Evolutionary conservation across 2,329 filamentous ascomycete genomes (phyloP), one percentile per base, ranked within the genome.

Genomic region (Blumeria hordei): DNA sequence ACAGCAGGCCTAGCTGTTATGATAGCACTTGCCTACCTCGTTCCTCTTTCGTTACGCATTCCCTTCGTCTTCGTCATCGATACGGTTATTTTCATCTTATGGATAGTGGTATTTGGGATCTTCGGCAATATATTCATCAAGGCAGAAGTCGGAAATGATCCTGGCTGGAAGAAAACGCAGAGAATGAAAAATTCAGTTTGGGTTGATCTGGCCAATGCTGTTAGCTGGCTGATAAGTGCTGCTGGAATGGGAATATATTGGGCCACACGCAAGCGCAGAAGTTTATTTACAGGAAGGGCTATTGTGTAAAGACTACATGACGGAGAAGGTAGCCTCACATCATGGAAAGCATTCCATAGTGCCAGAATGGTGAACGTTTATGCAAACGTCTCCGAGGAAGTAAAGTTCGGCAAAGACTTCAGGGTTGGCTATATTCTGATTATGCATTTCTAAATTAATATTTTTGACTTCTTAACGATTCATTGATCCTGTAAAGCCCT

Each of bases 101-200:
- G 85, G 81, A 78, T 87, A 57, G 77, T 80, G 1, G 72, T 92
- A 6, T 94, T 94, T 66, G 88, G 86, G 16, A 70, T 92, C 57
- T 94, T 94, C 65, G 88, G 81, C 55, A 79, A 75, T 62, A 69
- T 90, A 73, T 94, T 82, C 71, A 83, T 94, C 64, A 68, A 76
- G 55, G 80, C 80, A 62, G 67, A 86, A 57, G 66, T 80, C 0
- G 72, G 83, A 64, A 80, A 79, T 12, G 74, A 85, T 64, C 62
- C 62, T 43, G 79, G 74, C 53, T 28, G 21, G 21, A 28, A 28
- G 21, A 12, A 11, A 41, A 74, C 90, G 56, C 69, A 72, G 60
- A 75, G 85, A 56, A 94, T 94, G 87, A 87, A 88, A 70, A 80
- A 81, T 64, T 85, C 86, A 5, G 85, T 92, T 14, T 94, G 85